These are phyloP conservation scores for Entophlyctis helioformis DNA, from an alignment of 192 early-diverging fungal species.

Conservation along the genomic window DNA sequence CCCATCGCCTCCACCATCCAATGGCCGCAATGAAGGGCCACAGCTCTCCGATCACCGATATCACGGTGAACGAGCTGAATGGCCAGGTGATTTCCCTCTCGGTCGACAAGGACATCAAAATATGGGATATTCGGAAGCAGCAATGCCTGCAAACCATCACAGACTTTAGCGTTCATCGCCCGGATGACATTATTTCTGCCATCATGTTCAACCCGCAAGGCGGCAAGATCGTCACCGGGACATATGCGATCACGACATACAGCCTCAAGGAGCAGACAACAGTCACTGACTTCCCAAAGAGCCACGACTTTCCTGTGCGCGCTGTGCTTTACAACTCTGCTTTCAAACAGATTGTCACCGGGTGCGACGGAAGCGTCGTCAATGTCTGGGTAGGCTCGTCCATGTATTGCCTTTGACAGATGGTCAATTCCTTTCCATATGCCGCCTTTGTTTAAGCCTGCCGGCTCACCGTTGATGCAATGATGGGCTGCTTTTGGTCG, in stretches of 20 bases:
- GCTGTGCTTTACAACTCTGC: conserved; percentile 29
- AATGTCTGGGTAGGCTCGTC: conserved; percentile 40
- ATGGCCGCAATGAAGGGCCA: conserved; percentile 35
- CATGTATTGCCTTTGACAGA: too few species aligned
- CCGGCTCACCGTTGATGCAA: too few species aligned
- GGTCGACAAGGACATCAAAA: conserved; percentile 28
- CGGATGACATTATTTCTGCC: conserved; percentile 24
- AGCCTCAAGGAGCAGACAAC: conserved; percentile 13
- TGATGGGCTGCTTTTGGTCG: too few species aligned
- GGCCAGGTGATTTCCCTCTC: conserved; percentile 36
- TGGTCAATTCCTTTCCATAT: too few species aligned
- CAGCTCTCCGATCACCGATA: conserved; percentile 26
- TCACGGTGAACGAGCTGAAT: conserved; percentile 21
- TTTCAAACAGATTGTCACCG: conserved; percentile 33
- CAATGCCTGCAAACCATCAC: conserved; percentile 33
- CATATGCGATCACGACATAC: conserved; percentile 17
- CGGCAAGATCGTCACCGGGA: conserved; percentile 16
- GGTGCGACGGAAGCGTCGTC: conserved; percentile 30
- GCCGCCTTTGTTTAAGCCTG: too few species aligned
- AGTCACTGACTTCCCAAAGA: conserved; percentile 5
- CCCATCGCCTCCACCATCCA: conserved; percentile 28
- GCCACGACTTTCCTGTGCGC: conserved; percentile 30
- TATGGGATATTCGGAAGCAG: conserved; percentile 47
- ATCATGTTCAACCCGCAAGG: conserved; percentile 20
- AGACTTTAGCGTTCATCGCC: conserved; percentile 7